phyloP scores from a whole-genome alignment of 257 asterid species.

The Plantago major region DNA sequence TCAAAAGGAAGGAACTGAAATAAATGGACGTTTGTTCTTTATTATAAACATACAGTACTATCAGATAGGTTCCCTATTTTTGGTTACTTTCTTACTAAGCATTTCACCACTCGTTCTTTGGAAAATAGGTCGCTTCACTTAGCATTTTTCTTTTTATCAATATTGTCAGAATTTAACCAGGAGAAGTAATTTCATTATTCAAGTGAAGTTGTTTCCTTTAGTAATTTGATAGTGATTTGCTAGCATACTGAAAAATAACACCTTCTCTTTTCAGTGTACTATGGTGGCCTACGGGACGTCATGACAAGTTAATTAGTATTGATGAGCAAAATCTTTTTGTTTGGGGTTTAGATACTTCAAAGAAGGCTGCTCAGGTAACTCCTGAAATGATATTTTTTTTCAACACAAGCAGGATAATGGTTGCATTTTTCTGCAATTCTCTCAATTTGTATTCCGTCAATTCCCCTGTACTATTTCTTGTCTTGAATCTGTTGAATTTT shows the following conservation, averaged over 20 bases:
- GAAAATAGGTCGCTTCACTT: no score
- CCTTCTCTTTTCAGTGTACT: constrained; percentile 52
- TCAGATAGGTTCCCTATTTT: no score
- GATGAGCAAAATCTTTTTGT: constrained; percentile 83
- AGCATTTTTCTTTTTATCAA: no score
- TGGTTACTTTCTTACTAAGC: no score
- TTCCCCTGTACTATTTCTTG: background rate
- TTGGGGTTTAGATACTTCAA: constrained; percentile 85
- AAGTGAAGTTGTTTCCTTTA: no score
- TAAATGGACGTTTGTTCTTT: no score
- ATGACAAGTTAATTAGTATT: constrained; percentile 83
- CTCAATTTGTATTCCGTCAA: background rate
- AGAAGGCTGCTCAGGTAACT: constrained; percentile 89
- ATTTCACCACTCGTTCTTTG: no score
- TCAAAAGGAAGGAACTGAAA: no score
- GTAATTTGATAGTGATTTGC: background rate
- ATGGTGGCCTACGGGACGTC: constrained; percentile 99
- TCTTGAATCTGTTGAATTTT: background rate
- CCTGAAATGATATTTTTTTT: constrained; percentile 3
- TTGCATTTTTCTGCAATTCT: constrained; percentile 2
- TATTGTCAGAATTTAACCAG: no score
- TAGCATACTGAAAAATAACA: constrained; percentile 22
- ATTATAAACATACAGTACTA: no score
- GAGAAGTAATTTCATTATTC: no score
- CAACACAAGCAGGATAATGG: constrained; percentile 11